A percentile compares a stretch with the other conserved stretches of the same genome.
phyloP scores from a whole-genome alignment of 306 rosid species.

The Citrullus mucosospermus region DNA sequence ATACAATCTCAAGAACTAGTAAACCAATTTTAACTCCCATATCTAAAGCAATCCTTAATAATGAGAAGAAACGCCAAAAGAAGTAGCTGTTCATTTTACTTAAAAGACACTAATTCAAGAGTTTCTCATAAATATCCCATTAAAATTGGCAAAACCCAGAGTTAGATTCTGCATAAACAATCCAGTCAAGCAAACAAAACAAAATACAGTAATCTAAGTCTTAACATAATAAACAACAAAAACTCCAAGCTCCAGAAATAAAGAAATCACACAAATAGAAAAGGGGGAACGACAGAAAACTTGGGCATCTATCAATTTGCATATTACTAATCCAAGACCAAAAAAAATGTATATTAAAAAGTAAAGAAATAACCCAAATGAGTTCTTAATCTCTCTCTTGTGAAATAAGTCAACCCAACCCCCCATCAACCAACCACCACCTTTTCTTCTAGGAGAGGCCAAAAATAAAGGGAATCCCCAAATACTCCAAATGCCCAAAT shows the following conservation, averaged over 20 bases:
- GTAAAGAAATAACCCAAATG: neutral
- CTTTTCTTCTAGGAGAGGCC: slow-evolving; percentile 29
- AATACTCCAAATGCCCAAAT: neutral
- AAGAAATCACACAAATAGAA: neutral
- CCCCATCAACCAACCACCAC: slow-evolving; percentile 81
- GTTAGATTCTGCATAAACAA: neutral
- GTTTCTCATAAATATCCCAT: neutral
- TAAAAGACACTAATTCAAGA: neutral
- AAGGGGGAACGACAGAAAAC: neutral
- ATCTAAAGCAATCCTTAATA: neutral
- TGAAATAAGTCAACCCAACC: slow-evolving; percentile 52
- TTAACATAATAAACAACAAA: neutral
- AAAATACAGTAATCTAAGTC: neutral
- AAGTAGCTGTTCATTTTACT: neutral
- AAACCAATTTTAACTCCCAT: neutral
- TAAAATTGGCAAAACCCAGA: neutral
- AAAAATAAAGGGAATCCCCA: slow-evolving; percentile 6
- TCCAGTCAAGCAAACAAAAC: neutral
- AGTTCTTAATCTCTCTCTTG: slow-evolving; percentile 19
- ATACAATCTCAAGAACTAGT: neutral
- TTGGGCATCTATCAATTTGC: neutral
- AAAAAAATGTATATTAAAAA: neutral
- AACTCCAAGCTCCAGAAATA: neutral
- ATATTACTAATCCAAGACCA: neutral
- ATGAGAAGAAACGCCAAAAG: neutral